A percentile compares a stretch with the other conserved stretches of the same genome.
These are phyloP conservation scores for Flaveria trinervia DNA, from an alignment of 129 eudicot species.

Conservation along the genomic window DNA sequence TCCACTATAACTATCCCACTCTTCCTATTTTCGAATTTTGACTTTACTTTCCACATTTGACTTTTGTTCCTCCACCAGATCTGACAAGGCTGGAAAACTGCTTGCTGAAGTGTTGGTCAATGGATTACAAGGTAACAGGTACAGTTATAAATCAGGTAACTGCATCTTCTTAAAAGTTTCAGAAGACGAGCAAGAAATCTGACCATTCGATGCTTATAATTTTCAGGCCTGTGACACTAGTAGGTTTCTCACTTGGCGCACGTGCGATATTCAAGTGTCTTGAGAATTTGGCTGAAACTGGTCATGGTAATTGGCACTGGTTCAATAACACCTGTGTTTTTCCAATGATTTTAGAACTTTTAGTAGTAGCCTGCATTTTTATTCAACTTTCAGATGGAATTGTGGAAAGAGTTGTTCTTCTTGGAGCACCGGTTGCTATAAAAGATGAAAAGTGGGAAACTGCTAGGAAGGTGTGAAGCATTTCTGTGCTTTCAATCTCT, in stretches of 20 bases:
- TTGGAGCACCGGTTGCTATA: slow-evolving; percentile 90
- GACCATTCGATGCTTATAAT: slow-evolving; percentile 7
- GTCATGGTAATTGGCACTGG: slow-evolving; percentile 43
- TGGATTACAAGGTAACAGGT: slow-evolving; percentile 96
- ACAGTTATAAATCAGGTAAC: background rate
- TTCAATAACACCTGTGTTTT: slow-evolving; percentile 4
- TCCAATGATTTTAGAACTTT: background rate
- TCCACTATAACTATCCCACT: slow-evolving; percentile 1
- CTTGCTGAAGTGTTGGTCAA: slow-evolving; percentile 87
- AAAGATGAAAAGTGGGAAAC: slow-evolving; percentile 94
- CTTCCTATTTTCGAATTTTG: slow-evolving; percentile 2
- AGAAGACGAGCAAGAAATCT: background rate
- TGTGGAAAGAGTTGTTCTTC: slow-evolving; percentile 91
- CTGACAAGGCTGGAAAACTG: slow-evolving; percentile 94
- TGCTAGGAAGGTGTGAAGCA: slow-evolving; percentile 54
- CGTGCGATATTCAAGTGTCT: slow-evolving; percentile 39
- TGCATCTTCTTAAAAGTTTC: background rate
- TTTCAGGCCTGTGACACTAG: slow-evolving; percentile 48
- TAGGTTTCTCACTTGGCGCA: slow-evolving; percentile 48
- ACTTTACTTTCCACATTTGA: background rate
- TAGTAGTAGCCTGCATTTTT: slow-evolving; percentile 6
- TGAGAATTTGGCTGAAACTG: slow-evolving; percentile 38
- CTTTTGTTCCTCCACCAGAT: slow-evolving; percentile 42
- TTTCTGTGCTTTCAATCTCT: background rate
- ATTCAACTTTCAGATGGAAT: slow-evolving; percentile 56